Base-by-base conservation (phyloP, 768 basidiomycete genomes). In the Cystoderma amianthinum region DNA sequence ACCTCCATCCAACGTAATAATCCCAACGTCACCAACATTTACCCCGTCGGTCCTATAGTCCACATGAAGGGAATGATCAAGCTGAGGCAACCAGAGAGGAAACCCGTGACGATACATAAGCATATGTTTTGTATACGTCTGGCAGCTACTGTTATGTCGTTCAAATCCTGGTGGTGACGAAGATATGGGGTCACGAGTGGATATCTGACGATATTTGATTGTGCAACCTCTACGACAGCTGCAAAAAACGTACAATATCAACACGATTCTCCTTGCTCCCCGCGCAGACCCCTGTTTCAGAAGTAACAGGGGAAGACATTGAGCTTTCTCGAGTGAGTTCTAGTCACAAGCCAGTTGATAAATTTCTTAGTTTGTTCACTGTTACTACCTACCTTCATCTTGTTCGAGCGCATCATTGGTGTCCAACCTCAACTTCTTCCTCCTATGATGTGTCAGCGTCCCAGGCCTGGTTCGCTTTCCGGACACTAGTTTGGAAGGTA, bases 11-110 rank as follows among this genome's bases (percentile, higher is more conserved):
- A 39, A 30, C 5, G 41, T 46, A 19, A 51, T 23, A 16, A 39
- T 30, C 9, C 50, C 50, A 9, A 51, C 48, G 32, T 51, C 50
- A 5, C 48, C 50, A 11, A 51, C 46, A 18, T 16, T 19, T 11
- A 41, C 32, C 6, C 44, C 44, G 13, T 41, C 21, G 13, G 12
- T 19, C 16, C 39, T 39, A 34, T 44, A 42, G 19, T 41, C 39
- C 5, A 41, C 32, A 5, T 24, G 25, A 16, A 32, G 36, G 13
- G 17, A 10, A 20, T 16, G 9, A 25, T 42, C 19, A 10, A 39
- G 44, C 18, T 44, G 39, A 5, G 44, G 44, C n/a, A 34, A 17
- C 40, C 39, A 41, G n/a, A 44, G 19, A 2, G 44, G 44, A 25
- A 28, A 44, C 2, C 44, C 44, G 32, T 41, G 18, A 10, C 39